A percentile compares a stretch with the other conserved stretches of the same genome.
phyloP scores from a whole-genome alignment of 768 basidiomycete genomes.

The Mycena albidolilacea region DNA sequence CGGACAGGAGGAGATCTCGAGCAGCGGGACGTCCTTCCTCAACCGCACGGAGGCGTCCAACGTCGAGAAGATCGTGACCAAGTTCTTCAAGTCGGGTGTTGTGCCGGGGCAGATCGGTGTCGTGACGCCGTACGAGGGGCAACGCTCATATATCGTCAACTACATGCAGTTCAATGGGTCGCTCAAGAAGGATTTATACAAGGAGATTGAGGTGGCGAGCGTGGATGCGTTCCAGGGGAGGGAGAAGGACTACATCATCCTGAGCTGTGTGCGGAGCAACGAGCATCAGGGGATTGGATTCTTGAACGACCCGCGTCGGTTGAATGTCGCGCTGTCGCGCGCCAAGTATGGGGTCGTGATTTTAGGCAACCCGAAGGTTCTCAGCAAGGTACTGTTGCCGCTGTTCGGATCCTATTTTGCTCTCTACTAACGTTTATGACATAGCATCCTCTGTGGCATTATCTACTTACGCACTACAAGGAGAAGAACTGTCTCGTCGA shows the following conservation, averaged over 20 bases:
- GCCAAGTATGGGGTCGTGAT: conserved; percentile 99
- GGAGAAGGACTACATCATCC: conserved; percentile 99
- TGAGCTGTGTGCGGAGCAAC: conserved; percentile 97
- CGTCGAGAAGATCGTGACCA: conserved; percentile 99
- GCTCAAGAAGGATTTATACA: conserved; percentile 98
- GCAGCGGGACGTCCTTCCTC: conserved; percentile 97
- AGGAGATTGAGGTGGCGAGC: conserved; percentile 98
- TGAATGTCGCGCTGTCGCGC: conserved; percentile 97
- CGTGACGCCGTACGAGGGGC: conserved; percentile 99
- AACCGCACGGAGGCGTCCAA: conserved; percentile 99
- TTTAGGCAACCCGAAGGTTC: conserved; percentile 99
- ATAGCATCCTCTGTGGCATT: conserved; percentile 98
- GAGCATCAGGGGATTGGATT: conserved; percentile 99
- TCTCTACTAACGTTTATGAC: conserved; percentile 35
- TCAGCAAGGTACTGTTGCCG: conserved; percentile 86
- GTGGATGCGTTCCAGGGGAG: conserved; percentile 99
- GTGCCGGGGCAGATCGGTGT: conserved; percentile 96
- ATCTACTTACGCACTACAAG: conserved; percentile 98
- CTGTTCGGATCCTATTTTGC: conserved; percentile 6
- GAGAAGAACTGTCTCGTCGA: conserved; percentile 95
- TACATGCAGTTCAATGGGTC: conserved; percentile 99
- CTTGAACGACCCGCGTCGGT: conserved; percentile 95
- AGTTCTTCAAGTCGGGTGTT: conserved; percentile 99
- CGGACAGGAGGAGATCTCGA: conserved; percentile 98
- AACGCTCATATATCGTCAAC: conserved; percentile 97